Evolutionary conservation across 1,284 basidiomycete genomes (phyloP).

Genomic region (Malassezia cuniculi): DNA sequence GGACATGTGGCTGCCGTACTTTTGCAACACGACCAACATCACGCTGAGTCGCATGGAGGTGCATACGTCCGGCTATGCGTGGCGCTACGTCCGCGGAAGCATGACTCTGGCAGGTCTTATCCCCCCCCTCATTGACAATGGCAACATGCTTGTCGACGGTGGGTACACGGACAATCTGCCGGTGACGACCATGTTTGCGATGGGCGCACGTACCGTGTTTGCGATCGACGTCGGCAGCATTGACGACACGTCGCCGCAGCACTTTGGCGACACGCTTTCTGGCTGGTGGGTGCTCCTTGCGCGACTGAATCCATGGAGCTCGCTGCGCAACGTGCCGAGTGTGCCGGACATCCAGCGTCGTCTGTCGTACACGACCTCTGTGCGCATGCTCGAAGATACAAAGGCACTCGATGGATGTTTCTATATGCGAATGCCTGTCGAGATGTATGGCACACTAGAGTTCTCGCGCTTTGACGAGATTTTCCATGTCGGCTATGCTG

Average conservation of each 20-base stretch:
- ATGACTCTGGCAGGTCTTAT: conserved; percentile 94
- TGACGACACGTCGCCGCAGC: conserved; percentile 86
- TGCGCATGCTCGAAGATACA: conserved; percentile 84
- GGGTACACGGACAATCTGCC: conserved; percentile 44
- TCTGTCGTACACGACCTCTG: conserved; percentile 89
- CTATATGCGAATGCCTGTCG: conserved; percentile 87
- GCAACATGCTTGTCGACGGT: conserved; percentile 52
- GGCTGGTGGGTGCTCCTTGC: conserved; percentile 94
- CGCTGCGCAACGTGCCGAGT: conserved; percentile 64
- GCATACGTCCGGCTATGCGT: conserved; percentile 75
- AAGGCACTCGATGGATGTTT: conserved; percentile 75
- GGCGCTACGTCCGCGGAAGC: conserved; percentile 63
- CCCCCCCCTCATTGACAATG: conserved; percentile 87
- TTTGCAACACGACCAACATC: conserved; percentile 98
- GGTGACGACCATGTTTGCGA: conserved; percentile 79
- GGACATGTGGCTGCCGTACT: conserved; percentile 98
- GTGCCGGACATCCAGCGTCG: conserved; percentile 94
- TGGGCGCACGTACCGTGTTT: conserved; percentile 83
- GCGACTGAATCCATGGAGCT: conserved; percentile 56
- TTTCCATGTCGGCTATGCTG: conserved; percentile 65
- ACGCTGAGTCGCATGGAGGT: conserved; percentile 92
- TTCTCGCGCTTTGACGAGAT: conserved; percentile 52
- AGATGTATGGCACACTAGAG: conserved; percentile 38
- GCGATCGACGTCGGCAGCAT: conserved; percentile 88
- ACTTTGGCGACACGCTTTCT: conserved; percentile 87